phyloP scores from a whole-genome alignment of 345 rosid species.

The Litchi chinensis region DNA sequence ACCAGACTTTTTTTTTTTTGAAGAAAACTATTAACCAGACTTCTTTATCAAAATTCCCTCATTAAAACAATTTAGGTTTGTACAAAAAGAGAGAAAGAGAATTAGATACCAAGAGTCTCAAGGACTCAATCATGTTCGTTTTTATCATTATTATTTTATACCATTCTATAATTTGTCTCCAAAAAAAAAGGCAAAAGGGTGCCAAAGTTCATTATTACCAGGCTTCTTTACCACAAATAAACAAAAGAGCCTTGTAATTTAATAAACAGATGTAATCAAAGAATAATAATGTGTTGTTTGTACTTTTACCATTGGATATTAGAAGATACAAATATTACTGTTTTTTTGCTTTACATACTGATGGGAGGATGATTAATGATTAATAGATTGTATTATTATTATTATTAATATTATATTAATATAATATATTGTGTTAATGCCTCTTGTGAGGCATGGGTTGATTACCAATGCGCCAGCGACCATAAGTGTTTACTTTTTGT shows the following conservation, averaged over 20 bases:
- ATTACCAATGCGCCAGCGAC: too few relatives aligned
- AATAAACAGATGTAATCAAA: background rate
- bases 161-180: background rate
- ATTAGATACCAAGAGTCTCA: conserved; percentile 29
- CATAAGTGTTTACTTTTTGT: too few relatives aligned
- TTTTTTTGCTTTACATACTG: too few relatives aligned
- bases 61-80: conserved; percentile 20
- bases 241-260: background rate
- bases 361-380: too few relatives aligned
- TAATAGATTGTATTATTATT: too few relatives aligned
- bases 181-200: background rate
- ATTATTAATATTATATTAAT: too few relatives aligned
- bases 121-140: conserved; percentile 11
- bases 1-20: conserved; percentile 27
- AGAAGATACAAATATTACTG: too few relatives aligned
- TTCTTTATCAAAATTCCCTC: conserved; percentile 15
- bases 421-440: too few relatives aligned
- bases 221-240: background rate
- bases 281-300: background rate
- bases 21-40: conserved; percentile 23
- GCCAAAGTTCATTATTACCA: background rate
- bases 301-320: background rate
- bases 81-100: background rate
- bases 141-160: background rate
- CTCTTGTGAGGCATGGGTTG: too few relatives aligned